These are phyloP conservation scores for Cyclotella kingstonii DNA, from an alignment of 108 stramenopile genomes.

Conservation along the genomic window DNA sequence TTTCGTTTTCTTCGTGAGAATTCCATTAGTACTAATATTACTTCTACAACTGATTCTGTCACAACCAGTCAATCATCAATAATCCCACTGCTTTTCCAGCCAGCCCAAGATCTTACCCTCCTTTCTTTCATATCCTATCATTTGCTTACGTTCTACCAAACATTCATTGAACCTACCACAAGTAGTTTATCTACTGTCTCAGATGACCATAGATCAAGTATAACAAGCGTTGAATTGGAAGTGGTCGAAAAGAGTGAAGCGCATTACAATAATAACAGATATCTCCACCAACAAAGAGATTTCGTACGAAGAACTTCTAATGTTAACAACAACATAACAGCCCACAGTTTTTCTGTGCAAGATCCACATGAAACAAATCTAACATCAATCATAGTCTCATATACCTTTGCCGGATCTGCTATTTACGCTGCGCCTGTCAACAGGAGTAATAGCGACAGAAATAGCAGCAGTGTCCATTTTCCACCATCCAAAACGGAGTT, in stretches of 20 bases:
- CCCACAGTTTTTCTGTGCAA: no score
- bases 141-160: not conserved
- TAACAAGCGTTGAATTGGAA: not conserved
- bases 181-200: not conserved
- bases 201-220: not conserved
- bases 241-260: not conserved
- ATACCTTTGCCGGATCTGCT: not conserved
- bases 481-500: not conserved
- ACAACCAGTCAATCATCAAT: no score
- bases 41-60: no score
- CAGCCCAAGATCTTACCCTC: not conserved
- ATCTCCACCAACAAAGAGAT: not conserved
- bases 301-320: no score
- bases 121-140: not conserved
- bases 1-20: no score
- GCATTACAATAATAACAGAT: not conserved
- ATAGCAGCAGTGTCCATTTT: no score
- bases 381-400: not conserved
- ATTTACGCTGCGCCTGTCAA: not conserved
- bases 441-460: no score
- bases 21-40: no score
- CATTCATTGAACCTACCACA: no score
- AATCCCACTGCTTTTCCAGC: not conserved
- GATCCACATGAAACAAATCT: no score
- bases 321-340: no score